These are phyloP conservation scores for Fusarium nematophilum DNA, from an alignment of 2,329 filamentous ascomycete genomes.

Conservation along the genomic window DNA sequence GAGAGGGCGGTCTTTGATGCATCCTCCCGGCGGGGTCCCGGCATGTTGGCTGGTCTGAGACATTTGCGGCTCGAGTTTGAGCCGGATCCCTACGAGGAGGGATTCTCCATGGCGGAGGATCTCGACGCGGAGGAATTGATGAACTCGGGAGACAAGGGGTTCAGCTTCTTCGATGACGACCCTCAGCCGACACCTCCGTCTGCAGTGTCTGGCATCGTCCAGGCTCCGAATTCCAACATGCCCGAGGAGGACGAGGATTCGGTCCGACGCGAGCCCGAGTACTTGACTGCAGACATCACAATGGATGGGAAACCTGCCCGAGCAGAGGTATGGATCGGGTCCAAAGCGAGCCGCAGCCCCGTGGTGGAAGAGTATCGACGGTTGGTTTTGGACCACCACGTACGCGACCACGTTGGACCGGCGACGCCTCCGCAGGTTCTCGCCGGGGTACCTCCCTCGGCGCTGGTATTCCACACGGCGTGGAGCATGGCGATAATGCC, in stretches of 20 bases:
- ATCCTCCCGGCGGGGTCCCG: conserved; percentile 53
- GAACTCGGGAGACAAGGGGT: conserved; percentile 51
- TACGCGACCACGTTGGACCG: conserved; percentile 56
- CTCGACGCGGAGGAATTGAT: conserved; percentile 58
- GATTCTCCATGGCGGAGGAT: conserved; percentile 47
- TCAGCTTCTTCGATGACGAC: conserved; percentile 58
- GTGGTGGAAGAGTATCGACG: conserved; percentile 62
- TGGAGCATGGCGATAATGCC: conserved; percentile 64
- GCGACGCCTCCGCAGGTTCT: conserved; percentile 61
- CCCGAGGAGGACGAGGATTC: background rate
- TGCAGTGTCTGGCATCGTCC: conserved; percentile 1
- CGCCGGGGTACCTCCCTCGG: conserved; percentile 60
- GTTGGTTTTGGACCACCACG: conserved; percentile 51
- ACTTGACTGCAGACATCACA: conserved; percentile 35
- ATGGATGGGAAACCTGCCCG: conserved; percentile 44
- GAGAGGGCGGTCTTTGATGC: conserved; percentile 57
- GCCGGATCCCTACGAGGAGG: conserved; percentile 53
- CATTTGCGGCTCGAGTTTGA: conserved; percentile 67
- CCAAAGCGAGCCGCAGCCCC: conserved; percentile 47
- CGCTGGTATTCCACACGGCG: conserved; percentile 61
- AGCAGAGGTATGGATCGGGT: conserved; percentile 60
- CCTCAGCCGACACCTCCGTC: conserved; percentile 16
- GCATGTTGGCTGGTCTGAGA: conserved; percentile 62
- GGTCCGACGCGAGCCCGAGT: conserved; percentile 35
- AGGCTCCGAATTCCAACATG: conserved; percentile 15